phyloP scores from a whole-genome alignment of 2,329 filamentous ascomycete genomes.

The Hypoxylon sp. region DNA sequence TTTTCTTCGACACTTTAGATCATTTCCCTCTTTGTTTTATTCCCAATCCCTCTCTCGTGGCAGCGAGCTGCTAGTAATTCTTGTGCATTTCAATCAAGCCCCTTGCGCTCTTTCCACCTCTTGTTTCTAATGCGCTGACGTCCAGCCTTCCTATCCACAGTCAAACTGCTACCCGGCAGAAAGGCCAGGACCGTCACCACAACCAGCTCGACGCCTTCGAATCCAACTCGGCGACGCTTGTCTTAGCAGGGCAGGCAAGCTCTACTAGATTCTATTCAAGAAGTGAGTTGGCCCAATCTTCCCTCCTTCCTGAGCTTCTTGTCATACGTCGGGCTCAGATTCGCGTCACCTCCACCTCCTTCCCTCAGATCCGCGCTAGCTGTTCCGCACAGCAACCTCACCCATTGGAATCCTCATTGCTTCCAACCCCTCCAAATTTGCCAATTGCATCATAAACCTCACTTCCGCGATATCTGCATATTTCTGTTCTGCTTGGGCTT shows the following conservation, averaged over 20 bases:
- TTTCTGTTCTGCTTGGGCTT: constrained; percentile 34
- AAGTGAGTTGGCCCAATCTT: constrained; percentile 47
- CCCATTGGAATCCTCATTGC: constrained; percentile 36
- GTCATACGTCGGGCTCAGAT: constrained; percentile 42
- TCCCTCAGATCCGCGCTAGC: constrained; percentile 42
- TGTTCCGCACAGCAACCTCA: constrained; percentile 43
- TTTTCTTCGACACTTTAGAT: constrained; percentile 45
- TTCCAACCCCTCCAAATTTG: constrained; percentile 23
- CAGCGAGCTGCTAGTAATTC: constrained; percentile 52
- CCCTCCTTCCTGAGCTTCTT: constrained; percentile 34
- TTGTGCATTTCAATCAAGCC: constrained; percentile 41
- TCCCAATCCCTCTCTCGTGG: constrained; percentile 49
- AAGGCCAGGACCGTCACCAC: constrained; percentile 41
- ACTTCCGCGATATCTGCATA: constrained; percentile 17
- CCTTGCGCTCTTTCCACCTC: constrained; percentile 45
- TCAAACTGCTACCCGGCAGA: constrained; percentile 46
- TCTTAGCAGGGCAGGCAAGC: constrained; percentile 48
- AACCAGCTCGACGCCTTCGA: constrained; percentile 33
- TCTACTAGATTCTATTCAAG: constrained; percentile 38
- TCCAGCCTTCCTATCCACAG: constrained; percentile 46
- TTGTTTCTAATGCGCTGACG: constrained; percentile 52
- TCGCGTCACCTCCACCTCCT: constrained; percentile 49
- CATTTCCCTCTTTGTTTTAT: constrained; percentile 50
- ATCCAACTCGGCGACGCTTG: constrained; percentile 44
- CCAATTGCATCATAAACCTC: constrained; percentile 46